A percentile compares a stretch with the other conserved stretches of the same genome.
Evolutionary conservation across 1,284 basidiomycete species (phyloP).

Genomic region (Inonotus hispidus): DNA sequence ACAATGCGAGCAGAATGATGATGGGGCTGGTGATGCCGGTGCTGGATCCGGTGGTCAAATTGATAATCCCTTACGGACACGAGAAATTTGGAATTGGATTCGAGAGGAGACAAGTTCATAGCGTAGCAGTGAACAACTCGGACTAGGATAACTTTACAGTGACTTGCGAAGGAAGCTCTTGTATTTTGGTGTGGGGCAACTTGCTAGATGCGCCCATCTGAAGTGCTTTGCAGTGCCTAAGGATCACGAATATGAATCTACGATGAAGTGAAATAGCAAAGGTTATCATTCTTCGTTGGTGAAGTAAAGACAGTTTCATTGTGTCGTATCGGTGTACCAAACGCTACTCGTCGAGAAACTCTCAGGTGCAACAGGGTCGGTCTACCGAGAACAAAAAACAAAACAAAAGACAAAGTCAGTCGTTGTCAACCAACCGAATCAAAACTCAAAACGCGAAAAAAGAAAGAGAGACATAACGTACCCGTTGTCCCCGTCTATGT

Average conservation of each 20-base stretch:
- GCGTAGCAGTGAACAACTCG: neutral
- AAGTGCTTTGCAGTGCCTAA: neutral
- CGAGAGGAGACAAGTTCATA: constrained; percentile 28
- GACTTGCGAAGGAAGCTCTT: neutral
- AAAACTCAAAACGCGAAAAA: neutral
- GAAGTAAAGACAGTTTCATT: constrained; percentile 1
- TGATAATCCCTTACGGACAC: constrained; percentile 13
- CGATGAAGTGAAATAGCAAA: too few relatives aligned
- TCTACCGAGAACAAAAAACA: constrained; percentile 40
- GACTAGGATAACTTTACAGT: neutral
- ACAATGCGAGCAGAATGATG: constrained; percentile 9
- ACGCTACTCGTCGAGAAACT: constrained; percentile 73
- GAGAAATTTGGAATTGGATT: constrained; percentile 40
- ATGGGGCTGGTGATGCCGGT: neutral
- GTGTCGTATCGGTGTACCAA: constrained; percentile 63
- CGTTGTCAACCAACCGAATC: neutral
- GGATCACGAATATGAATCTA: too few relatives aligned
- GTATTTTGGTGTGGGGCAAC: neutral
- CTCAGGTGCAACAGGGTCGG: constrained; percentile 65
- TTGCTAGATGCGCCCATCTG: neutral
- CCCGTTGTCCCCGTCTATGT: constrained; percentile 77
- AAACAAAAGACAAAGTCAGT: constrained; percentile 4
- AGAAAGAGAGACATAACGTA: constrained; percentile 35
- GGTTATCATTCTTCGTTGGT: too few relatives aligned
- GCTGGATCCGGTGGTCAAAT: too few relatives aligned